phyloP scores from a whole-genome alignment of 495 filamentous ascomycete genomes.

The Xylaria curta region DNA sequence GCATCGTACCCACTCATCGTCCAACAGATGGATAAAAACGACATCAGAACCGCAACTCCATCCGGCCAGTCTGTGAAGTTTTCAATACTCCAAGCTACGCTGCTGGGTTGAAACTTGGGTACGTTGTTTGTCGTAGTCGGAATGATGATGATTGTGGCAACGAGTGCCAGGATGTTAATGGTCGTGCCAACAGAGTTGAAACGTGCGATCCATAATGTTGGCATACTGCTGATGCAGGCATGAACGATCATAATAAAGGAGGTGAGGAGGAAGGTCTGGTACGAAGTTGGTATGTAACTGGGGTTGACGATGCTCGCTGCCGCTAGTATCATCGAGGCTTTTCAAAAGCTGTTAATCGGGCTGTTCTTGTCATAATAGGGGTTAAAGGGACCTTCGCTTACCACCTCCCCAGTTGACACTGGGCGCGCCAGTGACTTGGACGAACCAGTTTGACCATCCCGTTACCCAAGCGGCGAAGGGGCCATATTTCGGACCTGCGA shows the following conservation, averaged over 20 bases:
- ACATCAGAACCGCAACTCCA: slow-evolving; percentile 77
- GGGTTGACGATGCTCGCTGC: slow-evolving; percentile 73
- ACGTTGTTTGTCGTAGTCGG: slow-evolving; percentile 62
- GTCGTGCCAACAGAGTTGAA: slow-evolving; percentile 78
- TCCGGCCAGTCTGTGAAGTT: slow-evolving; percentile 74
- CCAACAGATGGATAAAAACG: slow-evolving; percentile 70
- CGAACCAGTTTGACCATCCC: slow-evolving; percentile 79
- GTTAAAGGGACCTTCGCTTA: slow-evolving; percentile 25
- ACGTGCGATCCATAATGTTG: slow-evolving; percentile 75
- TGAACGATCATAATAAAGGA: slow-evolving; percentile 74
- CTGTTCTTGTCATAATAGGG: background rate
- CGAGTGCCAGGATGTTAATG: slow-evolving; percentile 73
- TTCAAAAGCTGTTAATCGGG: slow-evolving; percentile 52
- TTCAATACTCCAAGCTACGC: slow-evolving; percentile 73
- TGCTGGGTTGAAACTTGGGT: slow-evolving; percentile 67
- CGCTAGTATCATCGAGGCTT: slow-evolving; percentile 76
- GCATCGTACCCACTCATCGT: slow-evolving; percentile 70
- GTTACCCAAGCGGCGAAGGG: slow-evolving; percentile 78
- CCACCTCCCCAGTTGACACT: slow-evolving; percentile 55
- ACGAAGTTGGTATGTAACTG: slow-evolving; percentile 66
- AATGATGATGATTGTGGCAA: slow-evolving; percentile 73
- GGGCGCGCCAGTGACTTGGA: slow-evolving; percentile 73
- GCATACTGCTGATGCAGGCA: slow-evolving; percentile 73
- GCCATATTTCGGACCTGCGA: slow-evolving; percentile 78
- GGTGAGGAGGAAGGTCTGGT: slow-evolving; percentile 75